Conservation (phyloP, 108 stramenopile species). For the Cyclotella choctawhatcheeana region DNA sequence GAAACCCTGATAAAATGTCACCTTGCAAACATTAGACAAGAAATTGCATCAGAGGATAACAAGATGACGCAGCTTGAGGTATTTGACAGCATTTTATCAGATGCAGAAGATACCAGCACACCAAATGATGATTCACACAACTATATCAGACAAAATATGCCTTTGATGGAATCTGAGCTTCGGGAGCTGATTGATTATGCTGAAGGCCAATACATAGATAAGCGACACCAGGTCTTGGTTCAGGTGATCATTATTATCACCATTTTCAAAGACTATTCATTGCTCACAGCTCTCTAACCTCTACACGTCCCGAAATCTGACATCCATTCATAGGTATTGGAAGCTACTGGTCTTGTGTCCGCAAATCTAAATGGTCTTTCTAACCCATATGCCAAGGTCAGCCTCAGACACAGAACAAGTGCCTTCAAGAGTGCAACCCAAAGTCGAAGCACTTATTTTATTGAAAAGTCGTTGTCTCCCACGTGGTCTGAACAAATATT, state of each 20-base stretch:
- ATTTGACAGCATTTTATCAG: conserved; percentile 16
- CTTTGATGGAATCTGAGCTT: conserved; percentile 22
- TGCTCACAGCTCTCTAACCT: neutral
- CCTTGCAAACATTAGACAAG: conserved; percentile 54
- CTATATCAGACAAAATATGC: neutral
- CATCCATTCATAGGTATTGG: conserved; percentile 57
- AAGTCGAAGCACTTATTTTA: conserved; percentile 72
- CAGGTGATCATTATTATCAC: conserved; percentile 24
- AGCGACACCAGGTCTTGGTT: conserved; percentile 77
- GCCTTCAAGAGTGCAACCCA: conserved; percentile 51
- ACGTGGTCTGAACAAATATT: conserved; percentile 84
- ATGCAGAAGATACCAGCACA: neutral
- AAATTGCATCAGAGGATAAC: conserved; percentile 53
- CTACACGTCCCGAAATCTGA: too few species aligned
- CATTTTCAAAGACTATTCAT: neutral
- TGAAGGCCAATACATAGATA: conserved; percentile 50
- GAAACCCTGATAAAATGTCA: conserved; percentile 48
- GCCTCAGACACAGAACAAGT: conserved; percentile 53
- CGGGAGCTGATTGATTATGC: conserved; percentile 43
- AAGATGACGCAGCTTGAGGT: conserved; percentile 36
- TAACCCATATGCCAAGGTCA: conserved; percentile 82
- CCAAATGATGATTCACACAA: neutral
- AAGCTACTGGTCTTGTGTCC: conserved; percentile 75
- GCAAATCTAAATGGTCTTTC: conserved; percentile 68
- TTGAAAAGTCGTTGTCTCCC: conserved; percentile 78